phyloP scores from a whole-genome alignment of 805 yeast genomes.

The Candida ovalis region DNA sequence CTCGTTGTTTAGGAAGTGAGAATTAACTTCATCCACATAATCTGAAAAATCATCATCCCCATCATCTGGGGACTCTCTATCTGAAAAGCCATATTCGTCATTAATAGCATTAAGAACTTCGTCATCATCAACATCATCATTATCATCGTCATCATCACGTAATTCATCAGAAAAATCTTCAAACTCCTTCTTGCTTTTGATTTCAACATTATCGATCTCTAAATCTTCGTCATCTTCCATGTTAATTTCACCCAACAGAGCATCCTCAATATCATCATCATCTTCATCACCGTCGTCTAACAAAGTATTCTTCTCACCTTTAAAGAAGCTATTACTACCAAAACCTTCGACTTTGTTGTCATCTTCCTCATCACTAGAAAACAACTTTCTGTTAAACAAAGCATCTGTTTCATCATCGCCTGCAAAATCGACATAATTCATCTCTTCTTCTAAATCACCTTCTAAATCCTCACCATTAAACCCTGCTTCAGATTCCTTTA shows the following conservation, averaged over 20 bases:
- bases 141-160: constrained; percentile 5
- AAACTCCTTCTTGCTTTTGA: constrained; percentile 4
- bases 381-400: constrained; percentile 34
- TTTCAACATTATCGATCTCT: neutral
- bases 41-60: neutral
- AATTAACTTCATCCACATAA: constrained; percentile 1
- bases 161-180: constrained; percentile 13
- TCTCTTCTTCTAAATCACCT: constrained; percentile 28
- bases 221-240: neutral
- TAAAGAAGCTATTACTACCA: neutral
- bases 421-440: constrained; percentile 30
- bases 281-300: constrained; percentile 6
- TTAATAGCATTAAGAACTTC: neutral
- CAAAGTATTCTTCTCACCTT: constrained; percentile 1
- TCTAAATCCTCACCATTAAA: constrained; percentile 21
- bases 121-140: neutral
- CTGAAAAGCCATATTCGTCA: neutral
- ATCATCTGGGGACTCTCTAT: neutral
- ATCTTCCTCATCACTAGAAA: constrained; percentile 29
- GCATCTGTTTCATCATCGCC: constrained; percentile 37
- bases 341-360: constrained; percentile 49
- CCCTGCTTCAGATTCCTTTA: constrained; percentile 13
- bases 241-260: neutral
- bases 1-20: neutral
- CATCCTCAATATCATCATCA: constrained; percentile 2